A percentile compares a stretch with the other conserved stretches of the same genome.
Conservation (phyloP, 306 rosid genomes). For the Medicago lupulina region DNA sequence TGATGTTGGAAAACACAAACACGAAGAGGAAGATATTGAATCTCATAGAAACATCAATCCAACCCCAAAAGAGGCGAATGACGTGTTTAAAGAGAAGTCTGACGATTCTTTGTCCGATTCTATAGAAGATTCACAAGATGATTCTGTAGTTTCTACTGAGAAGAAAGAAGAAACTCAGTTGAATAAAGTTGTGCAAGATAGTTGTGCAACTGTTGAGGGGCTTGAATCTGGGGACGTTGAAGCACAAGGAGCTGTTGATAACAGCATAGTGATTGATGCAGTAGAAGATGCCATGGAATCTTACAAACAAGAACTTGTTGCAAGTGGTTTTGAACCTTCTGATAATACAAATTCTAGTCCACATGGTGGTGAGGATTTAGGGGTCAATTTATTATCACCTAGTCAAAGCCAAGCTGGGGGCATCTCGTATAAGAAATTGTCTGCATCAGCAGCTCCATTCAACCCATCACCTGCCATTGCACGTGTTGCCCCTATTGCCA, state of each 20-base stretch:
- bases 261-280: constrained; percentile 43
- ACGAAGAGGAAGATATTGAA: constrained; percentile 55
- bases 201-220: constrained; percentile 50
- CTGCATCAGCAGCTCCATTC: constrained; percentile 97
- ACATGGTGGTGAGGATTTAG: constrained; percentile 62
- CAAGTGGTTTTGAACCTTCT: constrained; percentile 56
- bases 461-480: constrained; percentile 78
- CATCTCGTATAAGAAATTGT: constrained; percentile 68
- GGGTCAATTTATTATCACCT: constrained; percentile 46
- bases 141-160: constrained; percentile 47
- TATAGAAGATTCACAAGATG: constrained; percentile 53
- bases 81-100: constrained; percentile 49
- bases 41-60: constrained; percentile 48
- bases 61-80: constrained; percentile 45
- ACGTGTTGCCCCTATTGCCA: constrained; percentile 73
- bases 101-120: constrained; percentile 45
- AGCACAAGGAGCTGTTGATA: constrained; percentile 54
- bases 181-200: constrained; percentile 47
- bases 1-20: constrained; percentile 46
- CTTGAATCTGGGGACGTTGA: constrained; percentile 50
- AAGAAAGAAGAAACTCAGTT: constrained; percentile 57
- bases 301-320: constrained; percentile 50
- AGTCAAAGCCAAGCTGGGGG: constrained; percentile 59
- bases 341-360: constrained; percentile 50
- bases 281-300: constrained; percentile 50